Percentiles rank a stretch among this genome's conserved stretches.
Evolutionary conservation across 2,329 filamentous ascomycete genomes (phyloP).

Genomic region (Nigrograna mackinnonii): DNA sequence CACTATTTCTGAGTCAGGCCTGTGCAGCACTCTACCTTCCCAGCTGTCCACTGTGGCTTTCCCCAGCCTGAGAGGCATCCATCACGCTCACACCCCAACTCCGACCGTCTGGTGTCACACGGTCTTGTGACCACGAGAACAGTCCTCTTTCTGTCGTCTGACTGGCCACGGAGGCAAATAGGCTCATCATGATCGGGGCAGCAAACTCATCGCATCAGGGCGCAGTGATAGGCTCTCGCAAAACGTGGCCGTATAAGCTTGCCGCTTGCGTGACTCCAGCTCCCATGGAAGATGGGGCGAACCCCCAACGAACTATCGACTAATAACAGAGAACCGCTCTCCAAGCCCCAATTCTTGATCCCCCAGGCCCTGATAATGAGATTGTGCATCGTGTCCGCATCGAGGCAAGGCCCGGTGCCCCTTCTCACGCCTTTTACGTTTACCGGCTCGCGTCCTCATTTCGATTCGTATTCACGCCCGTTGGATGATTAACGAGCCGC

Average conservation of each 20-base stretch:
- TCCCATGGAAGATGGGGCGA: slow-evolving; percentile 8
- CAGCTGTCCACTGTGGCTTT: slow-evolving; percentile 2
- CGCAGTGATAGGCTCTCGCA: slow-evolving; percentile 5
- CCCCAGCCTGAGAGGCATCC: slow-evolving; percentile 5
- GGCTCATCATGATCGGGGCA: slow-evolving; percentile 2
- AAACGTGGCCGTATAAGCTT: slow-evolving; percentile 29
- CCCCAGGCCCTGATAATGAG: slow-evolving; percentile 11
- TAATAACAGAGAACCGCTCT: background rate
- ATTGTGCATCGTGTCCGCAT: slow-evolving; percentile 20
- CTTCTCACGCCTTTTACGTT: slow-evolving; percentile 7
- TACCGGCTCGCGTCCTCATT: slow-evolving; percentile 24
- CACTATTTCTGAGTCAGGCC: slow-evolving; percentile 19
- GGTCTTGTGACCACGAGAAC: slow-evolving; percentile 24
- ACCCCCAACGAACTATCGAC: slow-evolving; percentile 9
- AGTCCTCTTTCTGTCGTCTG: slow-evolving; percentile 19
- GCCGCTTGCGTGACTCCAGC: slow-evolving; percentile 25
- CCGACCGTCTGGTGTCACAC: slow-evolving; percentile 14
- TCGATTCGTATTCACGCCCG: slow-evolving; percentile 31
- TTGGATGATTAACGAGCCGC: slow-evolving; percentile 24
- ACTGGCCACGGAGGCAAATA: slow-evolving; percentile 11
- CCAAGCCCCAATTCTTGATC: background rate
- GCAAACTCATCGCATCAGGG: no score
- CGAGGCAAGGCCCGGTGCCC: slow-evolving; percentile 7
- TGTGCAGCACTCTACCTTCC: background rate
- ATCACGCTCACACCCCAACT: background rate